A percentile compares a stretch with the other conserved stretches of the same genome.
Evolutionary conservation across 164 flowering plant genomes (phyloP).

Genomic region (Chimonanthus praecox): DNA sequence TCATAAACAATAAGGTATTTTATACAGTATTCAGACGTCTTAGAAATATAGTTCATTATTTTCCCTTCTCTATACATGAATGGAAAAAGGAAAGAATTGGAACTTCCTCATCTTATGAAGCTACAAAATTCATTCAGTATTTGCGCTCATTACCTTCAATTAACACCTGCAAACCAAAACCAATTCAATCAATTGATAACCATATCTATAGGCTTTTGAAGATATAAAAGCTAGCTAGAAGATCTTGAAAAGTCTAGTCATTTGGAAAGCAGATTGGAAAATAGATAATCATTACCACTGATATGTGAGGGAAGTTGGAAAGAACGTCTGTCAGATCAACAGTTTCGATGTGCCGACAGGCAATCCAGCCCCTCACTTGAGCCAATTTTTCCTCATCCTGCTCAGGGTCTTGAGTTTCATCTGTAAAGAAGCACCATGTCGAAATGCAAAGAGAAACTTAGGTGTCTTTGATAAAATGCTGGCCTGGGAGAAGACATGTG

Average conservation of each 20-base stretch:
- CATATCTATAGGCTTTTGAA: background rate
- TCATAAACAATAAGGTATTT: background rate
- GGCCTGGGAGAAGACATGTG: background rate
- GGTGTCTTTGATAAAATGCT: too few species aligned
- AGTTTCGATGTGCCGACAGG: slow-evolving; percentile 39
- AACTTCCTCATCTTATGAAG: background rate
- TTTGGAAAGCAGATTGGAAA: background rate
- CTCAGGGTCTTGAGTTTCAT: slow-evolving; percentile 70
- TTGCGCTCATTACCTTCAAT: slow-evolving; percentile 55
- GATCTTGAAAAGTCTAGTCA: background rate
- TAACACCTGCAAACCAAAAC: slow-evolving; percentile 46
- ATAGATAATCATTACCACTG: slow-evolving; percentile 41
- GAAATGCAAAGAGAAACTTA: too few species aligned
- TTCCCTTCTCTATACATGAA: background rate
- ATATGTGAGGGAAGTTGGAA: slow-evolving; percentile 77
- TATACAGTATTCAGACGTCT: background rate
- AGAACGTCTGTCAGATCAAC: slow-evolving; percentile 72
- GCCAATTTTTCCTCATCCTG: slow-evolving; percentile 63
- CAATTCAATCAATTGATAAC: background rate
- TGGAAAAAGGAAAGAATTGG: background rate
- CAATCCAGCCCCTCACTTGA: slow-evolving; percentile 75
- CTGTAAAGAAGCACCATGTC: slow-evolving; percentile 26
- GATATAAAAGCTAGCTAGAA: background rate
- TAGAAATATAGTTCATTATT: background rate
- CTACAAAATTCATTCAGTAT: background rate